A percentile compares a stretch with the other conserved stretches of the same genome.
These are phyloP conservation scores for Dipteronia sinensis DNA, from an alignment of 345 rosid genomes.

Conservation along the genomic window DNA sequence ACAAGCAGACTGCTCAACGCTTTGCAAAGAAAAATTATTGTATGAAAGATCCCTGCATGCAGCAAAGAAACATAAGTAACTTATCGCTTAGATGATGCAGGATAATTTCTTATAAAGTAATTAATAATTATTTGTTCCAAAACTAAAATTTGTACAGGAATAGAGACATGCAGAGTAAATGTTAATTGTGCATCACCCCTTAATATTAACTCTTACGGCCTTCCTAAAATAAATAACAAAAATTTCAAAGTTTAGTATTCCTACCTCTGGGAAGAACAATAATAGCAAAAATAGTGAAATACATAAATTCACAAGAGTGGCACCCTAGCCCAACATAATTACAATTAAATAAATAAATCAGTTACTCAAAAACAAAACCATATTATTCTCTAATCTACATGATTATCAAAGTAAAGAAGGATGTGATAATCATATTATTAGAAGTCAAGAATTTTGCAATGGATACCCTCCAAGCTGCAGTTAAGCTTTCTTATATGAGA, in stretches of 20 bases:
- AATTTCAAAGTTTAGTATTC: background rate
- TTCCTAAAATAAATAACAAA: background rate
- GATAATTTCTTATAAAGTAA: background rate
- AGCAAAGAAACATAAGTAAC: conserved; percentile 5
- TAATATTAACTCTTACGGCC: background rate
- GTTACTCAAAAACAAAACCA: background rate
- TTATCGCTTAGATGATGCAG: background rate
- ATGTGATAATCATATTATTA: background rate
- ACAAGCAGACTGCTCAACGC: conserved; percentile 52
- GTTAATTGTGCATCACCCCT: background rate
- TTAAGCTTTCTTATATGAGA: background rate
- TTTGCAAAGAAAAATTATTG: conserved; percentile 62
- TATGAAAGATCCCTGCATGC: conserved; percentile 75
- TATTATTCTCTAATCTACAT: background rate
- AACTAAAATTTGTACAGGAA: background rate
- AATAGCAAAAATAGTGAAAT: background rate
- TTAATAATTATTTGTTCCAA: background rate
- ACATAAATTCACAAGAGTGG: background rate
- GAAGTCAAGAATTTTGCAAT: background rate
- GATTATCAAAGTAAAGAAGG: background rate
- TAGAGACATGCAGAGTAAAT: background rate
- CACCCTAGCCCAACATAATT: background rate
- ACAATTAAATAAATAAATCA: background rate
- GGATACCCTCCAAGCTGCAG: background rate
- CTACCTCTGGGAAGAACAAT: background rate